Base-by-base conservation (phyloP, 2,329 filamentous ascomycete genomes). In the Raffaelea albimanens region DNA sequence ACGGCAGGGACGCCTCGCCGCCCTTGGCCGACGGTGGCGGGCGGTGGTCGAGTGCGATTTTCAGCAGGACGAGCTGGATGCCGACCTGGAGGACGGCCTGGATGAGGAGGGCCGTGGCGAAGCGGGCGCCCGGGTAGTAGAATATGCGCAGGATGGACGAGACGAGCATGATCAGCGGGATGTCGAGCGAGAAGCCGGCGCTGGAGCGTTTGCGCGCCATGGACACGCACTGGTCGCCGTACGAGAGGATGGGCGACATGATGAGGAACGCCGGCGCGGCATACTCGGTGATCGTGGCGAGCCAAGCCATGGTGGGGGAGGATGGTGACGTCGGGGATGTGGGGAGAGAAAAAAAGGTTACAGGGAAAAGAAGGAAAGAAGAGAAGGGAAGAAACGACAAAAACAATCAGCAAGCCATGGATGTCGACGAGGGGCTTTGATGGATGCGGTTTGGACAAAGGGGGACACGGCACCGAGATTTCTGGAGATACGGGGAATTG, bases 141-240 rank as follows among this genome's bases (percentile, higher is more conserved):
- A 84, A 85, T 58, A 85, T 75, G 62, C 80, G 79, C 47, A 83
- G 66, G 47, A 85, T 66, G 3, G 80, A 85, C 23, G 82, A 79
- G 46, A 84, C 72, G 44, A 85, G 75, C 82, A 85, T 85, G 52
- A 85, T 85, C 49, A 85, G 67, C 29, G 82, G 82, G 40, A 84
- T 85, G 57, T 85, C 82, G 52, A 85, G 70, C 18, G 81, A 85
- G 65, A 55, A 55, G 8, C 52, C 54, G 1, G 53, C 52, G 47
- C 80, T 84, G 40, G 78, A 80, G 61, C 76, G 80, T 48, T 67
- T 71, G 56, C 74, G 70, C 57, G 82, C 73, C 75, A 85, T 85
- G 33, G 80, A 75, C 42, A 79, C 59, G 22, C 76, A 78, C 66
- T 83, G 80, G 65, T 84, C 80, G 58, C 73, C 72, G 62, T 83